Base-by-base conservation (phyloP, 768 basidiomycete species). In the Kwoniella botswanensis region DNA sequence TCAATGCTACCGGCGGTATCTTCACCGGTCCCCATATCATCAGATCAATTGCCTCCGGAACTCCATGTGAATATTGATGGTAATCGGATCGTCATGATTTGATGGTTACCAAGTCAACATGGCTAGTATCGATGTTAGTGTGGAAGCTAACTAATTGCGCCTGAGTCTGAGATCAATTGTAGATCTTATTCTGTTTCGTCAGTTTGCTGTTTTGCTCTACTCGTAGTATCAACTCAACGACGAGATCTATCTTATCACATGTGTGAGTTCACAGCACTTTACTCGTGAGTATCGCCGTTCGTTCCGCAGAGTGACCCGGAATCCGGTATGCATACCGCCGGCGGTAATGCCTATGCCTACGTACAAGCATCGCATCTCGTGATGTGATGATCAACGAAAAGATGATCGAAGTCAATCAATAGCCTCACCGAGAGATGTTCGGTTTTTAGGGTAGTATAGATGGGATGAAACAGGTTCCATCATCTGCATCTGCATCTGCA, bases 1-100 rank as follows among this genome's bases (percentile, higher is more conserved):
- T 61, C 42, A 43, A 13, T 43, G 11, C 59, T 26, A 44, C 59
- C 59, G 59, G 59, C 59, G 59, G 59, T 61, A 61, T 44, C 35
- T 22, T 10, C 13, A 24, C 22, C 22, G 26, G 29, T 17, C 11
- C 15, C 35, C 35, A 35, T 6, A 9, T 35, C 35, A 35, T 35
- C 35, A 35, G 0, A 11, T 15, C 46, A 50, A 58, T 29, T 58
- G 57, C 57, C 57, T 58, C 57, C 57, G 57, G 29, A 10, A 18
- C 7, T 35, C 15, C 15, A 58, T 35, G 9, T 13, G 26, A 35
- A 41, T 17, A 7, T 0, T 26, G 3, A 13, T 58, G 3, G 54
- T 26, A 3, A 56, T 4, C 3, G 54, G 54, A 56, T 56, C 21
- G 26, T 58, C 17, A 26, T 18, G 12, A n/a, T 24, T 42, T 58